Percentiles rank a stretch among this genome's conserved stretches.
Evolutionary conservation across 331 rosid species (phyloP).

Genomic region (Cydonia oblonga): DNA sequence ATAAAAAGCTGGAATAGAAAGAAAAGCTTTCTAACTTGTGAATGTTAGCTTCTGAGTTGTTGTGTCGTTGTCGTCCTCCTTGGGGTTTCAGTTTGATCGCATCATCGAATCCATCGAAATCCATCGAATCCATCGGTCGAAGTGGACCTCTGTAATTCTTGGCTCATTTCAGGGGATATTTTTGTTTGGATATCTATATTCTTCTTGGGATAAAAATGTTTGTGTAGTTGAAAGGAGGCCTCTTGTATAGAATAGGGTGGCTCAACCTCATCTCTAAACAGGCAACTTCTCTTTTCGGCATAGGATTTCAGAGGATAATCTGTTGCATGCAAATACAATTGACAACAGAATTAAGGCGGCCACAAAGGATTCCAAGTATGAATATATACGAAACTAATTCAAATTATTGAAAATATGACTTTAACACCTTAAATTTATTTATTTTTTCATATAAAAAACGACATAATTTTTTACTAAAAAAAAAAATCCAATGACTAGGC

Average conservation of each 20-base stretch:
- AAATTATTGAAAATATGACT: too few relatives aligned
- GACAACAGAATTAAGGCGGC: neutral
- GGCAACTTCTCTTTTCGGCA: slow-evolving; percentile 17
- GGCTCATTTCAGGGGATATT: slow-evolving; percentile 30
- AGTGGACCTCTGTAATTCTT: slow-evolving; percentile 43
- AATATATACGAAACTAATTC: neutral
- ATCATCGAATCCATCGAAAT: too few relatives aligned
- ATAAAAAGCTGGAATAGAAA: slow-evolving; percentile 20
- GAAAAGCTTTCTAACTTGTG: slow-evolving; percentile 15
- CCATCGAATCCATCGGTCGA: slow-evolving; percentile 38
- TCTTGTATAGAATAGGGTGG: slow-evolving; percentile 5
- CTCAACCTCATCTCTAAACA: slow-evolving; percentile 5
- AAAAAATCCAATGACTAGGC: too few relatives aligned
- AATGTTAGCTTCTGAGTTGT: neutral
- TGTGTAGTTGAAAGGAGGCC: slow-evolving; percentile 5
- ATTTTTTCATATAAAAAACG: too few relatives aligned
- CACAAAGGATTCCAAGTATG: neutral
- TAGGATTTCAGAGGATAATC: slow-evolving; percentile 20
- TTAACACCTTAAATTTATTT: too few relatives aligned
- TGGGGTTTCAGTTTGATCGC: slow-evolving; percentile 15
- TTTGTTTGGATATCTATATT: slow-evolving; percentile 21
- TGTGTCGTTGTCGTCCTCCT: slow-evolving; percentile 27
- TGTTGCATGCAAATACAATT: slow-evolving; percentile 4
- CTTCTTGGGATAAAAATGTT: neutral
- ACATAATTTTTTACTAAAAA: too few relatives aligned